Evolutionary conservation across 345 rosid genomes (phyloP).

Genomic region (Salix koriyanagi): DNA sequence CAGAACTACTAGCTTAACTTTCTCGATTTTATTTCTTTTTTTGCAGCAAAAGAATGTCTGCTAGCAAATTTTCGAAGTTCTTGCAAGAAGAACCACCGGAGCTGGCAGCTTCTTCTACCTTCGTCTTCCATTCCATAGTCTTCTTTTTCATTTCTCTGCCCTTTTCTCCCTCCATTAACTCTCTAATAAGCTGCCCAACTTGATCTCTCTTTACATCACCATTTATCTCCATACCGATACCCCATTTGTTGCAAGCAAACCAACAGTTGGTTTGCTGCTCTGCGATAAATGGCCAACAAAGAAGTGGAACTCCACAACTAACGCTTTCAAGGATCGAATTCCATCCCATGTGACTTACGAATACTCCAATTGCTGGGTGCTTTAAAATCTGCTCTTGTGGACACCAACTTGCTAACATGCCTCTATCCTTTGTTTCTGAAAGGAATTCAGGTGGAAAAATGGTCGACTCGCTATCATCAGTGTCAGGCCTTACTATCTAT

Average conservation of each 20-base stretch:
- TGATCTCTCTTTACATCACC: constrained; percentile 1
- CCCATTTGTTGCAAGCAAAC: constrained; percentile 3
- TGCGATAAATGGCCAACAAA: background rate
- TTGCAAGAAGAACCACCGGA: background rate
- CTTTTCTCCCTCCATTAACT: background rate
- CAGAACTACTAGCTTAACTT: background rate
- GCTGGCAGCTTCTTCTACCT: background rate
- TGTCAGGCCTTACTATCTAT: background rate
- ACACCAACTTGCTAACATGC: background rate
- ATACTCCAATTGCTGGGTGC: background rate
- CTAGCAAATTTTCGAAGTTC: background rate
- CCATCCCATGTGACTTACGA: constrained; percentile 6
- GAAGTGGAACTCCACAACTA: background rate
- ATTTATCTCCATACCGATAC: background rate
- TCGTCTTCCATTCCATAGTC: background rate
- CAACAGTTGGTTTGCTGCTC: constrained; percentile 4
- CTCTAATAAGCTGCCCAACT: background rate
- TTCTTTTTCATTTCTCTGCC: background rate
- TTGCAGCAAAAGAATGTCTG: background rate
- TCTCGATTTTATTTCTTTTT: background rate
- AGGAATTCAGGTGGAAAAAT: background rate
- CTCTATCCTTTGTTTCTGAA: background rate
- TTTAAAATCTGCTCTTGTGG: background rate
- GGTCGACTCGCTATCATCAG: background rate
- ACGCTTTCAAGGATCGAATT: background rate